Percentiles rank a stretch among this genome's conserved stretches.
Evolutionary conservation across 495 filamentous ascomycete genomes (phyloP).

Genomic region (Aspergillus conjunctus): DNA sequence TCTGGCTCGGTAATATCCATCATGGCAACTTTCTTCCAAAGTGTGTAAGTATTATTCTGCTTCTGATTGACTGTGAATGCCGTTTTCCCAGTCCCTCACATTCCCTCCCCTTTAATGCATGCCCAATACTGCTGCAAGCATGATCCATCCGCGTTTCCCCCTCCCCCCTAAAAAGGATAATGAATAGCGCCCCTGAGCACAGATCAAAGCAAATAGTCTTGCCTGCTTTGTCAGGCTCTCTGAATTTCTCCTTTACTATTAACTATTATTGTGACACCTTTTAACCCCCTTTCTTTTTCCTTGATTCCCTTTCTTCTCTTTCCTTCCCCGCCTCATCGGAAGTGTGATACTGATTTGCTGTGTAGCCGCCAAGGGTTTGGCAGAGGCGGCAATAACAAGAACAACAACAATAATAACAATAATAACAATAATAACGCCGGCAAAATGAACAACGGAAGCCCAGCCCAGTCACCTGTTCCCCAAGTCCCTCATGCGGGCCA

Average conservation of each 20-base stretch:
- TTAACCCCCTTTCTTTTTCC: background rate
- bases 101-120: constrained; percentile 23
- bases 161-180: constrained; percentile 17
- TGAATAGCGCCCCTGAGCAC: constrained; percentile 15
- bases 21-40: constrained; percentile 79
- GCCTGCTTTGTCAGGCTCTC: constrained; percentile 7
- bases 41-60: constrained; percentile 63
- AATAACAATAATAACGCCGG: constrained; percentile 49
- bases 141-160: constrained; percentile 13
- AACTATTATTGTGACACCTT: background rate
- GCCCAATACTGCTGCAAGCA: constrained; percentile 18
- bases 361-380: constrained; percentile 55
- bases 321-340: constrained; percentile 36
- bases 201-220: background rate
- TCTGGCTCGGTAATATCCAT: constrained; percentile 24
- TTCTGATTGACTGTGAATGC: constrained; percentile 18
- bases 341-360: constrained; percentile 41
- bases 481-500: constrained; percentile 49
- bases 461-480: constrained; percentile 49
- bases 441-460: constrained; percentile 50
- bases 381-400: constrained; percentile 54
- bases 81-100: constrained; percentile 17
- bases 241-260: constrained; percentile 2
- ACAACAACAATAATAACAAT: constrained; percentile 48
- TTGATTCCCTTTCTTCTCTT: constrained; percentile 15